Evolutionary conservation across 108 stramenopile species (phyloP).

Genomic region (Fistulifera pelliculosa): DNA sequence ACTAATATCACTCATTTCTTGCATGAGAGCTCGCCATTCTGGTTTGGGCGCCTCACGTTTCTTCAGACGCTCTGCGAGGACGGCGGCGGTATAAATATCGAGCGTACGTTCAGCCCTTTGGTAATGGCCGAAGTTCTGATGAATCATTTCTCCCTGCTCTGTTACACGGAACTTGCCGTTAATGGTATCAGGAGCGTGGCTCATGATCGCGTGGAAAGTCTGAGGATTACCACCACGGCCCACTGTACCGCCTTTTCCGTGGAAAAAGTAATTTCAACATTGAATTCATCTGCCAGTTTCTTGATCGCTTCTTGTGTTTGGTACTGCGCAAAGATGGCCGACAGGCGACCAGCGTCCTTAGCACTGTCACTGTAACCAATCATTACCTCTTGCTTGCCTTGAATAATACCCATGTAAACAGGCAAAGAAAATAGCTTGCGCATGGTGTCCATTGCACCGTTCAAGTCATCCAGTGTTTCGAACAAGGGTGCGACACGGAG

Average conservation of each 20-base stretch:
- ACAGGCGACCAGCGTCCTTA: constrained; percentile 95
- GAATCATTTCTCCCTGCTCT: constrained; percentile 99
- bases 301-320: constrained; percentile 86
- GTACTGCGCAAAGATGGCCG: constrained; percentile 94
- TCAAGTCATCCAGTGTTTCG: constrained; percentile 92
- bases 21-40: constrained; percentile 83
- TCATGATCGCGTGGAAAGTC: constrained; percentile 76
- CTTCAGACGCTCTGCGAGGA: constrained; percentile 77
- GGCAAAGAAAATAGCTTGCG: constrained; percentile 74
- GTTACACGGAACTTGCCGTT: constrained; percentile 98
- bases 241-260: constrained; percentile 97
- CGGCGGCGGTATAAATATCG: constrained; percentile 94
- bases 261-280: constrained; percentile 83
- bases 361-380: constrained; percentile 96
- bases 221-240: constrained; percentile 93
- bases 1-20: constrained; percentile 69
- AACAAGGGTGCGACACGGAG: constrained; percentile 95
- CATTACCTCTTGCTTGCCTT: constrained; percentile 93
- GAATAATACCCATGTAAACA: constrained; percentile 78
- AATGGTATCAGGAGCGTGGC: constrained; percentile 92
- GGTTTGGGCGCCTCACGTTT: constrained; percentile 39
- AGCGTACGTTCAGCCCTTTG: constrained; percentile 86
- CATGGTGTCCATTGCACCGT: constrained; percentile 85
- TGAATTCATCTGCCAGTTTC: constrained; percentile 68
- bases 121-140: constrained; percentile 91